phyloP scores from a whole-genome alignment of 345 rosid species.

The Boechera divaricarpa region DNA sequence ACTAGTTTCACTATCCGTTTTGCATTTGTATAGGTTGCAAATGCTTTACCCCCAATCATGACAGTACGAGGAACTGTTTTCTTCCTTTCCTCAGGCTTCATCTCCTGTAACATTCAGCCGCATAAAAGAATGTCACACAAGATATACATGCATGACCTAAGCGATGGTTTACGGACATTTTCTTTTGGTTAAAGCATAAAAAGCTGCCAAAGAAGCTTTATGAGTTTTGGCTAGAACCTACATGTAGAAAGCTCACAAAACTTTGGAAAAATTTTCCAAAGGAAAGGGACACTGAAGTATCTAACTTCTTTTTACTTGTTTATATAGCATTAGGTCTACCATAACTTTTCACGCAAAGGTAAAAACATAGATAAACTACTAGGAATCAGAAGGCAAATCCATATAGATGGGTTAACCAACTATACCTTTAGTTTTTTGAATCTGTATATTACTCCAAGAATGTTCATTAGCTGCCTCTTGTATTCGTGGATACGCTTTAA shows the following conservation, averaged over 20 bases:
- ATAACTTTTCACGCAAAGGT: neutral
- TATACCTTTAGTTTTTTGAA: conserved; percentile 94
- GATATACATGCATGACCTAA: conserved; percentile 6
- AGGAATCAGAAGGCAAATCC: neutral
- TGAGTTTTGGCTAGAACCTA: conserved; percentile 1
- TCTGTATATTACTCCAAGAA: conserved; percentile 81
- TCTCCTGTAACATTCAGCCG: conserved; percentile 64
- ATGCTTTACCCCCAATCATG: conserved; percentile 99
- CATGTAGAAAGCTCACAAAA: neutral
- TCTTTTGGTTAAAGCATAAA: neutral
- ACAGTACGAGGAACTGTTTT: conserved; percentile 84
- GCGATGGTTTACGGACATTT: neutral
- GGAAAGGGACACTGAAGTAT: conserved; percentile 6
- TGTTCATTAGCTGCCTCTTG: conserved; percentile 93
- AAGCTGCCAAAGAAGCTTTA: neutral
- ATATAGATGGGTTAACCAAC: conserved; percentile 19
- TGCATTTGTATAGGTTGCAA: conserved; percentile 96
- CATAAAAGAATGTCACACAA: conserved; percentile 30
- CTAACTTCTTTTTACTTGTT: neutral
- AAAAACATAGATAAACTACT: neutral
- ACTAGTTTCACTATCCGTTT: conserved; percentile 95
- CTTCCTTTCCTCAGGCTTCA: conserved; percentile 84
- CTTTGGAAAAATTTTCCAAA: neutral
- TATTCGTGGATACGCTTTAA: conserved; percentile 98
- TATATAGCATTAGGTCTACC: conserved; percentile 5